phyloP scores from a whole-genome alignment of 2,329 filamentous ascomycete species.

The Bipolaris sorokiniana region DNA sequence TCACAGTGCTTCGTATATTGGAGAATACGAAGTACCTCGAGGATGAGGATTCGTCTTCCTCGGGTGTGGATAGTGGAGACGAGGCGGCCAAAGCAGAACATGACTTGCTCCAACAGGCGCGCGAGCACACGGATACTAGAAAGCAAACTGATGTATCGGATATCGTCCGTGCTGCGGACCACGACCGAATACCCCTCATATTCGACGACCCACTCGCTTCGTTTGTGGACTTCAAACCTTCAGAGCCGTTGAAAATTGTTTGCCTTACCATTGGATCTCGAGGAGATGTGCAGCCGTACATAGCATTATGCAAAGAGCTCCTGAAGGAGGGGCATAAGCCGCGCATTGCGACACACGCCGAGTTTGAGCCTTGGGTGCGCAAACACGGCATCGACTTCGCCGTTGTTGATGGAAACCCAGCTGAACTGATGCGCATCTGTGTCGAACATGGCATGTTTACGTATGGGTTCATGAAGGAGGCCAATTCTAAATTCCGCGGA shows the following conservation, averaged over 20 bases:
- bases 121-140: constrained; percentile 51
- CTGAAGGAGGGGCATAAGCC: constrained; percentile 84
- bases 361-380: constrained; percentile 88
- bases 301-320: constrained; percentile 90
- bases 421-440: constrained; percentile 92
- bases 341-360: constrained; percentile 87
- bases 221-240: constrained; percentile 88
- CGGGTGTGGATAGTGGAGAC: constrained; percentile 72
- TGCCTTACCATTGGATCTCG: constrained; percentile 95
- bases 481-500: constrained; percentile 75
- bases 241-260: constrained; percentile 78
- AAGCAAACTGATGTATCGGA: constrained; percentile 32
- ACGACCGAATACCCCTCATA: constrained; percentile 73
- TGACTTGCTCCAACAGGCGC: constrained; percentile 77
- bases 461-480: constrained; percentile 85
- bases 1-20: constrained; percentile 78
- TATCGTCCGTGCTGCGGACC: constrained; percentile 40
- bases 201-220: constrained; percentile 91
- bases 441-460: constrained; percentile 98
- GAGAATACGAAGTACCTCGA: constrained; percentile 74
- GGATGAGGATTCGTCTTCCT: constrained; percentile 70
- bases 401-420: constrained; percentile 86
- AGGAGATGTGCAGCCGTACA: constrained; percentile 97
- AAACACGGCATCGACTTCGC: constrained; percentile 94
- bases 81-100: constrained; percentile 81